Evolutionary conservation across 2,329 filamentous ascomycete species (phyloP).

Genomic region (Aureobasidium subglaciale): DNA sequence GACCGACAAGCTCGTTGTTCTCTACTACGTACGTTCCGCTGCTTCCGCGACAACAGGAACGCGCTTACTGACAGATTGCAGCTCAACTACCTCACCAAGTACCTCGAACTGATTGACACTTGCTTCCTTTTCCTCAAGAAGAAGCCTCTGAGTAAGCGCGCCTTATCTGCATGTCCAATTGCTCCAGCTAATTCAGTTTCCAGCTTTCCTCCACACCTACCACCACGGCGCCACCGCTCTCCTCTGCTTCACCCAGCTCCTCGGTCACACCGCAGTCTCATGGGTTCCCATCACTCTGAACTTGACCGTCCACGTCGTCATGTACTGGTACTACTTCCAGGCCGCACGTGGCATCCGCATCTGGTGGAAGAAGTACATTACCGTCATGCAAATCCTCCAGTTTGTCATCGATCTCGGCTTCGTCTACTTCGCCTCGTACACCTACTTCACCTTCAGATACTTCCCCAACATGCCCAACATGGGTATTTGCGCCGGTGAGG

Average conservation of each 20-base stretch:
- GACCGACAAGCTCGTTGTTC: constrained; percentile 84
- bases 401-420: constrained; percentile 97
- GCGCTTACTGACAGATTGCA: constrained; percentile 33
- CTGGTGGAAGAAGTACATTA: constrained; percentile 99
- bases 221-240: constrained; percentile 95
- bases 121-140: constrained; percentile 98
- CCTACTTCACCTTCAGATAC: constrained; percentile 92
- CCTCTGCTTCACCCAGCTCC: constrained; percentile 94
- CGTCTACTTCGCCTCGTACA: constrained; percentile 98
- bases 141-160: constrained; percentile 76
- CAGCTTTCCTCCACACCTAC: constrained; percentile 94
- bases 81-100: constrained; percentile 98
- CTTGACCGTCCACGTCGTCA: constrained; percentile 89
- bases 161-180: not conserved
- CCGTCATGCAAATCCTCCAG: constrained; percentile 91
- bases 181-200: not conserved
- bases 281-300: constrained; percentile 94
- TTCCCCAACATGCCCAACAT: constrained; percentile 75
- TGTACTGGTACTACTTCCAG: constrained; percentile 99
- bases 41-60: not conserved
- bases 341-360: constrained; percentile 89
- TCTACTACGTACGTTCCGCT: constrained; percentile 82
- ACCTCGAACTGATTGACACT: constrained; percentile 90
- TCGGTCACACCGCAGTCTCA: constrained; percentile 85
- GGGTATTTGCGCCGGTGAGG: constrained; percentile 87